These are phyloP conservation scores for Paxillus involutus DNA, from an alignment of 768 basidiomycete species.

Conservation along the genomic window DNA sequence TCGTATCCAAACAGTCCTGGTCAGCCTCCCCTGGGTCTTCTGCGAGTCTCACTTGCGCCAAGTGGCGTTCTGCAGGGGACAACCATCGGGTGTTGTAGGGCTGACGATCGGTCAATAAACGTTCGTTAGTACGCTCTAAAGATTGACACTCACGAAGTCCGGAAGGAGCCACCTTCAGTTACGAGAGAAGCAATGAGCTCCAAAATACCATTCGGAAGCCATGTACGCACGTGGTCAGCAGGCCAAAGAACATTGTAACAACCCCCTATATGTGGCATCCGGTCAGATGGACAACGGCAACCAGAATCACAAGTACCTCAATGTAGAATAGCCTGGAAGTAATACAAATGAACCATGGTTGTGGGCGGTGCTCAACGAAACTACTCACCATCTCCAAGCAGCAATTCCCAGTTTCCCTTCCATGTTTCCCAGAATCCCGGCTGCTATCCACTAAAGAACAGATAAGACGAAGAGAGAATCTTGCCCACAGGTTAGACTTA, in stretches of 20 bases:
- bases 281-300: background rate
- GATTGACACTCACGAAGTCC: constrained; percentile 48
- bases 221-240: constrained; percentile 45
- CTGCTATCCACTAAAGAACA: constrained; percentile 56
- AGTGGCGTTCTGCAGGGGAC: constrained; percentile 45
- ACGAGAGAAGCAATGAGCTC: background rate
- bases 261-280: constrained; percentile 43
- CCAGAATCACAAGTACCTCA: constrained; percentile 41
- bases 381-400: constrained; percentile 65
- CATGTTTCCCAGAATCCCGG: constrained; percentile 71
- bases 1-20: constrained; percentile 34
- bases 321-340: constrained; percentile 64
- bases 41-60: constrained; percentile 66
- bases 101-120: constrained; percentile 26
- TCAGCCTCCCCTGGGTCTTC: constrained; percentile 72
- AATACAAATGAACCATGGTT: background rate
- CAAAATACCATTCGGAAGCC: background rate
- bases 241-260: constrained; percentile 59
- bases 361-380: background rate
- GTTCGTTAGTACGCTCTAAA: background rate
- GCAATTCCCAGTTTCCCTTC: constrained; percentile 64
- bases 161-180: constrained; percentile 53
- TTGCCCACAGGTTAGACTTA: constrained; percentile 27
- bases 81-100: constrained; percentile 67
- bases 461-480: background rate